phyloP scores from a whole-genome alignment of 208 protist species.

The Wallacemonas rigidus region DNA sequence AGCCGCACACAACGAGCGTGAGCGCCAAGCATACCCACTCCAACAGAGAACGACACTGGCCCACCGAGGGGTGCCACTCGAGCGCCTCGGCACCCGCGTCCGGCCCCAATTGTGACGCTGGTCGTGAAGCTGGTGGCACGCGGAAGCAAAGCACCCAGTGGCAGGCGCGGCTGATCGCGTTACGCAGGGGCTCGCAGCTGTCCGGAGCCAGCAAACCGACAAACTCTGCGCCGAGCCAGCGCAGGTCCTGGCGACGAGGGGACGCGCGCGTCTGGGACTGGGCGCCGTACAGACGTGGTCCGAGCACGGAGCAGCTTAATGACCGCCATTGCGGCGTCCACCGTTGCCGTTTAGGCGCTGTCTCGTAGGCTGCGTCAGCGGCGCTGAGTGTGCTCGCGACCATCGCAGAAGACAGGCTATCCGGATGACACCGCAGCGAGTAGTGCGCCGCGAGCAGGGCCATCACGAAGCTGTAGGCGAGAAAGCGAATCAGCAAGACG shows the following conservation, averaged over 20 bases:
- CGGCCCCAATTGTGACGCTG: no score
- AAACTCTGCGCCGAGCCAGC: slow-evolving; percentile 5
- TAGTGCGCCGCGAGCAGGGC: slow-evolving; percentile 27
- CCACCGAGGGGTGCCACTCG: neutral
- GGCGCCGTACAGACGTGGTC: no score
- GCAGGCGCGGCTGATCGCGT: slow-evolving; percentile 14
- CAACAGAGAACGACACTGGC: neutral
- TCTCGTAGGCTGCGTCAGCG: neutral
- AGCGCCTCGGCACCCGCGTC: neutral
- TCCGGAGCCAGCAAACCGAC: slow-evolving; percentile 1
- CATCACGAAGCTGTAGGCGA: slow-evolving; percentile 30
- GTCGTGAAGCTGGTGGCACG: neutral
- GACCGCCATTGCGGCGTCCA: no score
- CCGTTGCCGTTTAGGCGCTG: neutral
- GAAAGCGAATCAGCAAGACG: slow-evolving; percentile 44
- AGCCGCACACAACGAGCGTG: slow-evolving; percentile 32
- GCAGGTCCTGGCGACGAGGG: neutral
- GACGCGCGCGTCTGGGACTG: no score
- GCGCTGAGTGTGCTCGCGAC: neutral
- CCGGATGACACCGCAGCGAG: neutral
- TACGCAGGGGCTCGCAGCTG: slow-evolving; percentile 4
- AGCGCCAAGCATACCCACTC: neutral
- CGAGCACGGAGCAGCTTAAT: no score
- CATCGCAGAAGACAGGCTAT: no score
- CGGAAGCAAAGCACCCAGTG: slow-evolving; percentile 28